Evolutionary conservation across 176 grass and related monocot species (phyloP).

Genomic region (Oryza officinalis): DNA sequence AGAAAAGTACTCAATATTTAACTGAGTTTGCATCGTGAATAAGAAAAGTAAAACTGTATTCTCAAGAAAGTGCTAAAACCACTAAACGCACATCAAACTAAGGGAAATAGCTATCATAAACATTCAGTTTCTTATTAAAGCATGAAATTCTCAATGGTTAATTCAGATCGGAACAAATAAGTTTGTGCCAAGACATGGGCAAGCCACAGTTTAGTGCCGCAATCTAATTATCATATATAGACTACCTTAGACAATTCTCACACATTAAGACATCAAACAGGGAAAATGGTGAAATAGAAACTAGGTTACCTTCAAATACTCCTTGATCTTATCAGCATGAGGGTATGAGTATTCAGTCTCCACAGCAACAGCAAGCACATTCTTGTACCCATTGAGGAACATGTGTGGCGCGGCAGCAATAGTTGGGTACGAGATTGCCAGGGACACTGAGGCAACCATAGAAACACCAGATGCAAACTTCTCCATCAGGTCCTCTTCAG

Average conservation of each 20-base stretch:
- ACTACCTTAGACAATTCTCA: neutral
- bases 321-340: conserved; percentile 83
- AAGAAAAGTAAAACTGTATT: neutral
- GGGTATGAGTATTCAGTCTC: conserved; percentile 76
- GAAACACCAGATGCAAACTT: conserved; percentile 72
- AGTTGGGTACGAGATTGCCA: conserved; percentile 74
- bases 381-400: conserved; percentile 91
- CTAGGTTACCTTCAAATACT: conserved; percentile 70
- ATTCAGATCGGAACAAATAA: too few relatives aligned
- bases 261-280: neutral
- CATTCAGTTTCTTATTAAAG: neutral
- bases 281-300: neutral
- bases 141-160: neutral
- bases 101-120: neutral
- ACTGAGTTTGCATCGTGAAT: too few relatives aligned
- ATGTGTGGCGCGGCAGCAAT: conserved; percentile 77
- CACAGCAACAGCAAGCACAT: conserved; percentile 79
- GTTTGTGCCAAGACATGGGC: neutral
- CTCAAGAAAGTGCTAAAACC: neutral
- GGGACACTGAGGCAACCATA: conserved; percentile 68
- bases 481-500: conserved; percentile 63
- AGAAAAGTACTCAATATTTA: neutral
- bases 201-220: neutral
- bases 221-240: neutral
- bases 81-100: neutral